Evolutionary conservation across 208 protist genomes (phyloP).

Genomic region (Wallacemonas collosoma): DNA sequence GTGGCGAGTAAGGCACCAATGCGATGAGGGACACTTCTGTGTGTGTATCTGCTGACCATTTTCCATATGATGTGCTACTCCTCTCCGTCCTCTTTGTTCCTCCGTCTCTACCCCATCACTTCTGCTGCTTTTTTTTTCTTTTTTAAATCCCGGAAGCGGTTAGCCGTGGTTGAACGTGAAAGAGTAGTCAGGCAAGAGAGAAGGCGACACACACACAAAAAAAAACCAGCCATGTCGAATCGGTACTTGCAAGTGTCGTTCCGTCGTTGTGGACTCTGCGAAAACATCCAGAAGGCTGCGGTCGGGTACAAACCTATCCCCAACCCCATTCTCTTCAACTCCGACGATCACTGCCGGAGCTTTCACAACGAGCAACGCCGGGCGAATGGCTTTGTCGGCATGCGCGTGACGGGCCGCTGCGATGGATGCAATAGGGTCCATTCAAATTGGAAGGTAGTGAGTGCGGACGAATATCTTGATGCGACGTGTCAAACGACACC

Average conservation of each 20-base stretch:
- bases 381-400: conserved; percentile 53
- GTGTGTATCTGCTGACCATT: too few species aligned
- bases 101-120: conserved; percentile 1
- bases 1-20: too few species aligned
- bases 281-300: conserved; percentile 61
- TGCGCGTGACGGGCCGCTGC: conserved; percentile 64
- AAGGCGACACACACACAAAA: not conserved
- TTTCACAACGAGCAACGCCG: conserved; percentile 78
- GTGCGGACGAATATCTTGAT: conserved; percentile 73
- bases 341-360: conserved; percentile 79
- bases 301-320: conserved; percentile 83
- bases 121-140: conserved; percentile 11
- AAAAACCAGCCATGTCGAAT: conserved; percentile 52
- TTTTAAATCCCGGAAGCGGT: too few species aligned
- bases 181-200: too few species aligned
- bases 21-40: too few species aligned
- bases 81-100: not conserved
- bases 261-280: conserved; percentile 71
- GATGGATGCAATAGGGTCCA: conserved; percentile 71
- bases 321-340: conserved; percentile 88
- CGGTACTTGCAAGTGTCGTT: conserved; percentile 84
- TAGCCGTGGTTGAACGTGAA: too few species aligned
- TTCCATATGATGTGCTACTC: too few species aligned
- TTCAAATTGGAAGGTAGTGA: conserved; percentile 72
- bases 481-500: conserved; percentile 57